Percentiles rank a stretch among this genome's conserved stretches.
Evolutionary conservation across 2,329 filamentous ascomycete genomes (phyloP).

Genomic region (Ilyonectria sp.): DNA sequence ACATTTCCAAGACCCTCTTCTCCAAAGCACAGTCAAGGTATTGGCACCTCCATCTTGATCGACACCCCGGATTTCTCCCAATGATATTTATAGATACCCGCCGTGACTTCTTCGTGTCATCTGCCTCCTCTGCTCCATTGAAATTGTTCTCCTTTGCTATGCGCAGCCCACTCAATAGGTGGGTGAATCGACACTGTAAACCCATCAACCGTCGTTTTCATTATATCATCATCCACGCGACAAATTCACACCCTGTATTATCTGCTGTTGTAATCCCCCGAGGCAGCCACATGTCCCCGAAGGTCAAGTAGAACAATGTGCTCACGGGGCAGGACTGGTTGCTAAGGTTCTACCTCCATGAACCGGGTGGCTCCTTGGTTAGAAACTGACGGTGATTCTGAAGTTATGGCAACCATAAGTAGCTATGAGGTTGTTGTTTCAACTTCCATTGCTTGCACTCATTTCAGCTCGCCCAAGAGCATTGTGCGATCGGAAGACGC

Average conservation of each 20-base stretch:
- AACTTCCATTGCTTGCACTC: constrained; percentile 61
- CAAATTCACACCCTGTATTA: background rate
- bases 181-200: background rate
- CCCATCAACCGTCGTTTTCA: background rate
- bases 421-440: constrained; percentile 22
- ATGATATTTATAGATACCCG: background rate
- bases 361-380: background rate
- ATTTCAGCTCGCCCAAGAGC: constrained; percentile 82
- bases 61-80: background rate
- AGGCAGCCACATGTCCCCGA: background rate
- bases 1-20: background rate
- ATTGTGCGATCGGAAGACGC: constrained; percentile 91
- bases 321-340: background rate
- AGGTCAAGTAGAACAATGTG: background rate
- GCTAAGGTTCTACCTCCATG: background rate
- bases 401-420: constrained; percentile 12
- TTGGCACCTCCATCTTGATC: background rate
- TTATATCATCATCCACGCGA: background rate
- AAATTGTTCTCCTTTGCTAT: background rate
- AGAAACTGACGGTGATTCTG: constrained; percentile 15
- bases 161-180: background rate
- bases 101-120: background rate
- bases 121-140: background rate
- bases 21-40: constrained; percentile 2
- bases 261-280: background rate